Evolutionary conservation across 495 filamentous ascomycete species (phyloP), one percentile per base, ranked within the genome.

Genomic region (Staphylotrichum longicolle): DNA sequence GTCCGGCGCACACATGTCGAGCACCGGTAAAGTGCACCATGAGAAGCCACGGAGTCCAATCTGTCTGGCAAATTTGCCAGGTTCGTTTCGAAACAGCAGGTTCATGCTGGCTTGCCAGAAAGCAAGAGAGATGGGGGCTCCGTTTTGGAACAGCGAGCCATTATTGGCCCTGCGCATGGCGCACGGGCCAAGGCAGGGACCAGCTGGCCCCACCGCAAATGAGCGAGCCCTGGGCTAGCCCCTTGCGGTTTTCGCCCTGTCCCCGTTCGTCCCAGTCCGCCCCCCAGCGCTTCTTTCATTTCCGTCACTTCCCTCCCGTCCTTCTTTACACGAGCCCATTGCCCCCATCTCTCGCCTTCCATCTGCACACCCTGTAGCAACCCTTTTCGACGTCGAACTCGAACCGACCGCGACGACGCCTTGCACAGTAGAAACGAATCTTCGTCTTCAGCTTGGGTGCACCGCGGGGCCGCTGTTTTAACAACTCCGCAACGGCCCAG

Each of bases 121-220:
- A 34, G n/a, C 8, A 34, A 44, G 40, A 44, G 30, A 15, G 27
- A 34, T 46, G 9, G n/a, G 34, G 4, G 44, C 55, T 57, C 56
- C 56, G 56, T 58, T 58, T 58, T 41, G 45, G 1, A 4, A 8
- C 46, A 20, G 32, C 8, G 54, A 30, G 46, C 44, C n/a, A 30
- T 58, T 41, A 48, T 42, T 58, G 39, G 15, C 11, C 14, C 14
- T 34, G 6, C 48, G 14, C 14, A 10, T 12, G n/a, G 37, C 46
- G 54, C 41, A 45, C 40, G 40, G 32, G 42, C 54, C 34, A 49
- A 44, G n/a, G 9, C 14, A 30, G 34, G 32, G 33, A 14, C 39
- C 41, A 47, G 49, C 34, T 39, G 44, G 42, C 58, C 44, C 58
- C 42, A 32, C 58, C 15, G 58, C 45, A 54, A 46, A 47, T 47